Conservation (phyloP, 176 grass and related monocot species). For the Phyllostachys edulis region DNA sequence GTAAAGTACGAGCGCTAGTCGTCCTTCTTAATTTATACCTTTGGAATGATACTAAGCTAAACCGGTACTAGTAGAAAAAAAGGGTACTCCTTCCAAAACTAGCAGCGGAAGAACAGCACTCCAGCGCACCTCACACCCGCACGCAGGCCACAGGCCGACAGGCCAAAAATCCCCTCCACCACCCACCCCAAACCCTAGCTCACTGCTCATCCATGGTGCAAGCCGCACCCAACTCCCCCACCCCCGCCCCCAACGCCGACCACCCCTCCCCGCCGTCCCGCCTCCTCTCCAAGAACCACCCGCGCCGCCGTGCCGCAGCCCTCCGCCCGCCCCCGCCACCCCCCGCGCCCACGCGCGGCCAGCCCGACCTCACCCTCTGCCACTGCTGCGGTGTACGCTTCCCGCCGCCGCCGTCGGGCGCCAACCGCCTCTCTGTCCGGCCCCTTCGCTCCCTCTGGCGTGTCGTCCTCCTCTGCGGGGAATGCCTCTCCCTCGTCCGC, state of each 20-base stretch:
- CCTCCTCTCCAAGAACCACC: conserved; percentile 46
- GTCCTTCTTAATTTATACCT: no score
- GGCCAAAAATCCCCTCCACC: neutral
- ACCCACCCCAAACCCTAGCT: conserved; percentile 27
- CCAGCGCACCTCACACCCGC: no score
- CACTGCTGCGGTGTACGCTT: conserved; percentile 54
- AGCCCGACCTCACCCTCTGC: conserved; percentile 55
- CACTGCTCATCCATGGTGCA: conserved; percentile 17
- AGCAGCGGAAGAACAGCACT: no score
- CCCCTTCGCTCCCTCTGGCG: conserved; percentile 74
- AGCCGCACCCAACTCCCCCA: neutral
- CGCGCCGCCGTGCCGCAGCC: conserved; percentile 27
- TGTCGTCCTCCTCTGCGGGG: conserved; percentile 64
- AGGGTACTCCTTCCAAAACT: no score
- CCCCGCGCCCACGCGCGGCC: conserved; percentile 21
- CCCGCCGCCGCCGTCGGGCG: conserved; percentile 35
- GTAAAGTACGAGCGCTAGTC: no score
- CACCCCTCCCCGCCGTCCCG: conserved; percentile 34
- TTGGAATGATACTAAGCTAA: no score
- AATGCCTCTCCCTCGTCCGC: conserved; percentile 55
- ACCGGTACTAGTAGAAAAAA: no score
- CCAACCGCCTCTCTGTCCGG: conserved; percentile 38
- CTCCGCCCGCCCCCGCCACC: conserved; percentile 17
- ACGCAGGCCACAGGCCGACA: neutral
- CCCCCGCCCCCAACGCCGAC: neutral